Evolutionary conservation across 306 rosid species (phyloP), one percentile per base, ranked within the genome.

Genomic region (Alnus rubra): DNA sequence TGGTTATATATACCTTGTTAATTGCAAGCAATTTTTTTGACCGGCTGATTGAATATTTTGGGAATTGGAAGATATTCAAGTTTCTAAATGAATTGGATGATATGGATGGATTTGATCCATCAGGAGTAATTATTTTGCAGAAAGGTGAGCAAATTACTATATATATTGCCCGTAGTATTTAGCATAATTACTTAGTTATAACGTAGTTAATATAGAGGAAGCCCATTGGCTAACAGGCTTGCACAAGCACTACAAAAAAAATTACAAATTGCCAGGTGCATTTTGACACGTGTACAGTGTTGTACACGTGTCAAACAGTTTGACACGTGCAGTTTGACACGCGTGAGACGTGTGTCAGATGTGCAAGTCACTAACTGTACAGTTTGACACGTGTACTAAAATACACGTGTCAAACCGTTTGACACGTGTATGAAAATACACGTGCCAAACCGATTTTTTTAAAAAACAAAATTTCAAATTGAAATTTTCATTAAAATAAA

Each of bases 31-130:
- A 92, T 81, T 83, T 88, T 84, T 91, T 90, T 81, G 85, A 92
- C 78, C 94, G 95, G 73, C 53, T 91, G 50, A 86, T 92, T 47
- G 28, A 82, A 52, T 92, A 89, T 85, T 90, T 86, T 5, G 98
- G 97, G 83, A 92, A 90, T 81, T 89, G 89, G 97, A 92, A 81
- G 84, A 79, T 90, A 70, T 89, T 92, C 82, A 91, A 85, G 76
- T 75, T 87, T 78, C 83, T 64, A 37, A 90, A 88, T 3, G 93
- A 89, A 85, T 84, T 80, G 74, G 93, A 92, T 82, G 94, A 90
- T 88, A 89, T 79, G 87, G 93, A 94, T 81, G 97, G 98, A 69
- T 89, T 91, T 83, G 93, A 94, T 67, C 95, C 97, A 49, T 94
- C 98, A 1, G 98, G 98, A 76, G 78, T 94, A 80, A 87, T 94